phyloP scores from a whole-genome alignment of 345 rosid species.

The Gossypium stocksii region DNA sequence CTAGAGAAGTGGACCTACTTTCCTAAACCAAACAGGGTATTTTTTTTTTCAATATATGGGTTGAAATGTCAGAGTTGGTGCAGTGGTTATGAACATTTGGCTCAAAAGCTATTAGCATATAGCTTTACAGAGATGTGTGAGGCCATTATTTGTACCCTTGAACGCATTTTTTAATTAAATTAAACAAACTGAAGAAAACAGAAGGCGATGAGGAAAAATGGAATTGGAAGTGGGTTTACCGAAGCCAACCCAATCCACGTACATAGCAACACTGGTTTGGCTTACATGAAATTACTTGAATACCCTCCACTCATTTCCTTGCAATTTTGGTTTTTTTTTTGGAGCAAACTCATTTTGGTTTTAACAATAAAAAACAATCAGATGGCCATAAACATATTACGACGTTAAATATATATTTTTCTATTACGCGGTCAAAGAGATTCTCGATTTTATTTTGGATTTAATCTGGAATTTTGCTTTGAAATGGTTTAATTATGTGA shows the following conservation, averaged over 20 bases:
- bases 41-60: neutral
- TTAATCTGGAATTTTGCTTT: no score
- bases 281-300: no score
- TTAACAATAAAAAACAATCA: no score
- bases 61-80: conserved; percentile 21
- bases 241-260: conserved; percentile 38
- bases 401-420: no score
- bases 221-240: conserved; percentile 39
- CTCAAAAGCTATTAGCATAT: conserved; percentile 9
- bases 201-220: neutral
- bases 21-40: conserved; percentile 17
- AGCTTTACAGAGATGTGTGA: neutral
- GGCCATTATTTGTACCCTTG: neutral
- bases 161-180: neutral
- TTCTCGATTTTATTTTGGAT: no score
- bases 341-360: no score
- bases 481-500: no score
- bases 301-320: no score
- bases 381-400: no score
- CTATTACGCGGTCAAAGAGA: no score
- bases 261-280: no score
- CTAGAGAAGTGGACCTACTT: conserved; percentile 5
- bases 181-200: neutral
- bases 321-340: no score
- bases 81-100: conserved; percentile 31